Evolutionary conservation across 495 filamentous ascomycete species (phyloP).

Genomic region (Coniosporium apollinis): DNA sequence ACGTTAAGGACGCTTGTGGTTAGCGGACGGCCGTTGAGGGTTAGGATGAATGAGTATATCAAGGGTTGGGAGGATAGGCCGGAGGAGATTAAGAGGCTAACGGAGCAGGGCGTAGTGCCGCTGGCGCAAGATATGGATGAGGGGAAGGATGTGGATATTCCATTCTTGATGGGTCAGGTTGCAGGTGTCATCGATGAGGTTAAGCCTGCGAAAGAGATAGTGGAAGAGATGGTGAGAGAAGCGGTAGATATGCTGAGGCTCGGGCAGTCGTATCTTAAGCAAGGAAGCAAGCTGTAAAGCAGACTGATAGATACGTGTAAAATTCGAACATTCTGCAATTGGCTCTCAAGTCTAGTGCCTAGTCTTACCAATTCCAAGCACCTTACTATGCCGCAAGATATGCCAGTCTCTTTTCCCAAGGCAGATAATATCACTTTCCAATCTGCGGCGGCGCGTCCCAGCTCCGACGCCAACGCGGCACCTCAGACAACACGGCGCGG

Average conservation of each 20-base stretch:
- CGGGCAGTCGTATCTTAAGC: constrained; percentile 30
- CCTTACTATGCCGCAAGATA: no score
- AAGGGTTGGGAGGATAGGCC: constrained; percentile 57
- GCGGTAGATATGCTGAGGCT: constrained; percentile 50
- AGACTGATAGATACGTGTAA: no score
- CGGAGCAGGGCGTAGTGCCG: constrained; percentile 56
- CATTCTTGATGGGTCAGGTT: constrained; percentile 90
- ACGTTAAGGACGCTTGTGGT: constrained; percentile 65
- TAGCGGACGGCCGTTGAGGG: constrained; percentile 60
- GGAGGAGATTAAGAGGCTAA: constrained; percentile 55
- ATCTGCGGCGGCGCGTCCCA: no score
- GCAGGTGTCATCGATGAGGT: constrained; percentile 57
- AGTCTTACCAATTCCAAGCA: no score
- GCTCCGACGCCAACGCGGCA: no score
- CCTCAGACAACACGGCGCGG: no score
- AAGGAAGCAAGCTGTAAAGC: constrained; percentile 30
- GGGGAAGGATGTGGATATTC: constrained; percentile 56
- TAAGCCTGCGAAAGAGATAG: constrained; percentile 64
- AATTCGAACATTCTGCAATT: no score
- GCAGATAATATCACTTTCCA: no score
- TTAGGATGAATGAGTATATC: constrained; percentile 69
- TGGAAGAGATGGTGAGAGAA: constrained; percentile 72
- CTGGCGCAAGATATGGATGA: constrained; percentile 67
- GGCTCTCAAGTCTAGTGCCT: no score
- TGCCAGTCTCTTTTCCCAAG: no score